These are phyloP conservation scores for Nakazawaea populi DNA, from an alignment of 805 yeast species.

Conservation along the genomic window DNA sequence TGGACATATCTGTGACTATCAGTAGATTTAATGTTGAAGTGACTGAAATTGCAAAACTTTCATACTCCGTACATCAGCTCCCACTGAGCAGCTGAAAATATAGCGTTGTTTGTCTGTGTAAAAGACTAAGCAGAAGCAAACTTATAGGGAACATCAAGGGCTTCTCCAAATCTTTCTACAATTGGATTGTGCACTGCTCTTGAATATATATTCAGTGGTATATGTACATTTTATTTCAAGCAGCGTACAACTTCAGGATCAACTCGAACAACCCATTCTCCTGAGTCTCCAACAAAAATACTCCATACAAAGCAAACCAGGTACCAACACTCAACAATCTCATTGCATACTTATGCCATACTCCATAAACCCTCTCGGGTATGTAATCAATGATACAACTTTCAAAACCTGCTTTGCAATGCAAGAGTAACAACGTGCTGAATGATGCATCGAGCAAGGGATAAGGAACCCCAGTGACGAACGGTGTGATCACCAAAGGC, in stretches of 20 bases:
- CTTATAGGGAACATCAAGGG: too few species aligned
- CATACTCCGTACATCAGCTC: too few species aligned
- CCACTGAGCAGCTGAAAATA: too few species aligned
- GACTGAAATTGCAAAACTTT: too few species aligned
- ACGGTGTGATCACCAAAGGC: conserved; percentile 60
- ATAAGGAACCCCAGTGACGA: conserved; percentile 46
- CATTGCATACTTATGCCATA: conserved; percentile 56
- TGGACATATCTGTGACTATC: too few species aligned
- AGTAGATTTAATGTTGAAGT: too few species aligned
- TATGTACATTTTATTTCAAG: conserved; percentile 21
- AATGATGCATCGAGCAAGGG: conserved; percentile 53
- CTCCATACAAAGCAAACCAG: conserved; percentile 61
- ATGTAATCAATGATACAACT: conserved; percentile 76
- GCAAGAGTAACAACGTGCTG: conserved; percentile 51
- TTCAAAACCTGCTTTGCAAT: conserved; percentile 67
- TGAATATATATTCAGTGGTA: conserved; percentile 12
- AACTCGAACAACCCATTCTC: conserved; percentile 75
- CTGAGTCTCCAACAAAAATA: conserved; percentile 63
- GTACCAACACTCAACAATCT: conserved; percentile 58
- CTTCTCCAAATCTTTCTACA: too few species aligned
- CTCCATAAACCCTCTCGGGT: conserved; percentile 68
- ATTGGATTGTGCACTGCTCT: too few species aligned
- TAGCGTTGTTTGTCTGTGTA: too few species aligned
- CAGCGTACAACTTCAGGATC: conserved; percentile 56
- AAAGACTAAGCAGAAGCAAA: too few species aligned